Conservation (phyloP, 2,329 filamentous ascomycete species). For the Diplocarpon rosae region DNA sequence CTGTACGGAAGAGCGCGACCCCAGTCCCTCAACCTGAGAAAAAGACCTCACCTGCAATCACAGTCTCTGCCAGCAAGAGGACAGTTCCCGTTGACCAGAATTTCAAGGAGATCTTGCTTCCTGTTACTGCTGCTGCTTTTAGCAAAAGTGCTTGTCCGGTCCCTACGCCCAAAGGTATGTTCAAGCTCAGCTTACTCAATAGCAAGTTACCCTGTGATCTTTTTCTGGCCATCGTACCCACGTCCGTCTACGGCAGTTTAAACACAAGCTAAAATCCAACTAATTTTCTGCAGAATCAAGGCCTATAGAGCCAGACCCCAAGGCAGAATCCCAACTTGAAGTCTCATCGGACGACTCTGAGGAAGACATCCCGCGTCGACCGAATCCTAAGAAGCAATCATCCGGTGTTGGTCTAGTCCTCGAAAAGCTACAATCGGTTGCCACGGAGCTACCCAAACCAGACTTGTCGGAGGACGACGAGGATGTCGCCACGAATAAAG, state of each 20-base stretch:
- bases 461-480: slow-evolving; percentile 7
- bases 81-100: not conserved
- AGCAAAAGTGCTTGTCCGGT: not conserved
- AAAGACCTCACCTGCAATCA: not conserved
- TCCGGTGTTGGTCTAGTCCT: not conserved
- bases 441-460: not conserved
- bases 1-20: slow-evolving; percentile 1
- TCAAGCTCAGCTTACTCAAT: not conserved
- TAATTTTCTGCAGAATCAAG: not conserved
- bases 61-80: not conserved
- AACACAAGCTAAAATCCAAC: not conserved
- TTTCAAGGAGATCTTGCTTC: not conserved
- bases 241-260: too few species aligned
- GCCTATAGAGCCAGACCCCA: not conserved
- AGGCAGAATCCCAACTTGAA: slow-evolving; percentile 1
- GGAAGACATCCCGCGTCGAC: slow-evolving; percentile 5
- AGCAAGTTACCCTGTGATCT: too few species aligned
- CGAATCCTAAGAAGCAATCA: not conserved
- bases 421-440: not conserved
- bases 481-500: slow-evolving; percentile 1
- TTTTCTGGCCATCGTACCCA: too few species aligned
- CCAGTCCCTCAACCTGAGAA: not conserved
- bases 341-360: slow-evolving; percentile 7
- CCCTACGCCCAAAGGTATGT: slow-evolving; percentile 3
- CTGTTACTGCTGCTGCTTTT: not conserved